Evolutionary conservation across 2,329 filamentous ascomycete species (phyloP), one percentile per base, ranked within the genome.

Genomic region (Metarhizium humberi): DNA sequence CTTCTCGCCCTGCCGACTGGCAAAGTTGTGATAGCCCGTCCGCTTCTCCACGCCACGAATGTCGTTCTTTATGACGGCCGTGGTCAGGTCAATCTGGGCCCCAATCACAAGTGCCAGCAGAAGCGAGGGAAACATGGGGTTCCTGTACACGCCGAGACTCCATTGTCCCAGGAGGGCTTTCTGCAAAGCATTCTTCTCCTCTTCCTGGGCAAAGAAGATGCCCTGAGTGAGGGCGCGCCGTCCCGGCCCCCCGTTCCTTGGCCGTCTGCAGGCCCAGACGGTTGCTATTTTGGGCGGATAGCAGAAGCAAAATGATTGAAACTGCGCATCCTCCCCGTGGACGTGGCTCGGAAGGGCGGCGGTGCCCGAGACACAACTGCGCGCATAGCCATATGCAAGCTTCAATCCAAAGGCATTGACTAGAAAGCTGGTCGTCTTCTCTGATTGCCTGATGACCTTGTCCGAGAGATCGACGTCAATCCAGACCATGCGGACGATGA

Each of bases 211-310:
- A 32, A 71, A 63, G 32, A 73, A 58, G 47, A 74, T 62, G 13
- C 63, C 67, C 29, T 66, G 60, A 0, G 65, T 72, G n/a, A 63
- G 52, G 10, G 57, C 47, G 14, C 29, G 25, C 25, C 3, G 51
- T 6, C 11, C 51, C 40, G 10, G 14, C 13, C 6, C 57, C 47
- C 14, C 58, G 56, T 5, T 55, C 52, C 4, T 53, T 20, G 60
- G 61, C 32, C 51, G 54, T 32, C 57, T 58, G 50, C 70, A 63
- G 2, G 70, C 70, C 72, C 72, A 74, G 29, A 69, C 60, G 16
- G 65, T 63, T 6, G 68, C 71, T 29, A 73, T 58, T 52, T 74
- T 74, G 2, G 72, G 72, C 18, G 67, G 65, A 48, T 72, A 72
- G 54, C 65, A 67, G 55, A 72, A 66, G 2, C 66, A 63, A 53